Evolutionary conservation across 345 rosid genomes (phyloP).

Genomic region (Citrus reticulata): DNA sequence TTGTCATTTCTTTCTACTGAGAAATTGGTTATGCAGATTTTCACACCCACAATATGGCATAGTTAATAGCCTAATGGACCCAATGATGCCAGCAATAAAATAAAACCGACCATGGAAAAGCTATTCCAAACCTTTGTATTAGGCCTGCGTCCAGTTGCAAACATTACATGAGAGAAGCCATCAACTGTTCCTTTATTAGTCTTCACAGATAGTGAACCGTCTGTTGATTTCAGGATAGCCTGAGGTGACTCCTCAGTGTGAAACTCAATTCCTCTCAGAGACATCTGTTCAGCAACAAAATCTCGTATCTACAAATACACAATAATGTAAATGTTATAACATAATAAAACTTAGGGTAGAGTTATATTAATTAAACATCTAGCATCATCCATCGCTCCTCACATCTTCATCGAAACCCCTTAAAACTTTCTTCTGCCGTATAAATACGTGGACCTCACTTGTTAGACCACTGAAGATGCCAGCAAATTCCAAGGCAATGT

Average conservation of each 20-base stretch:
- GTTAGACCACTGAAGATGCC: conserved; percentile 84
- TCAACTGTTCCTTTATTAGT: conserved; percentile 81
- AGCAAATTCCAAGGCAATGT: conserved; percentile 88
- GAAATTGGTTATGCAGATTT: neutral
- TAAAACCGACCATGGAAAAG: conserved; percentile 4
- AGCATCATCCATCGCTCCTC: conserved; percentile 6
- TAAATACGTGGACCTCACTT: conserved; percentile 90
- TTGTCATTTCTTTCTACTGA: neutral
- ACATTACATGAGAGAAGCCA: conserved; percentile 93
- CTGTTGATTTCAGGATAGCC: conserved; percentile 67
- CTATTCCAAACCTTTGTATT: conserved; percentile 66
- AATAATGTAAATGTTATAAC: neutral
- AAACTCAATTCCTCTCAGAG: conserved; percentile 85
- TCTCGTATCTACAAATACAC: conserved; percentile 65
- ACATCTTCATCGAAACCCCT: conserved; percentile 99
- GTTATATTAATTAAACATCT: conserved; percentile 1
- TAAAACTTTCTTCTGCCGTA: conserved; percentile 83
- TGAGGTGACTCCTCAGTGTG: conserved; percentile 89
- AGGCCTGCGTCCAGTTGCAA: conserved; percentile 95
- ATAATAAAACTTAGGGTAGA: neutral
- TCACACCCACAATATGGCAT: neutral
- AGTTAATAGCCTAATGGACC: neutral
- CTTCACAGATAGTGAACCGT: conserved; percentile 79
- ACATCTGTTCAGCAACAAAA: conserved; percentile 86
- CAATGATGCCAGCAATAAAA: neutral